These are phyloP conservation scores for Raphanus sativus DNA, from an alignment of 345 rosid genomes.

Conservation along the genomic window DNA sequence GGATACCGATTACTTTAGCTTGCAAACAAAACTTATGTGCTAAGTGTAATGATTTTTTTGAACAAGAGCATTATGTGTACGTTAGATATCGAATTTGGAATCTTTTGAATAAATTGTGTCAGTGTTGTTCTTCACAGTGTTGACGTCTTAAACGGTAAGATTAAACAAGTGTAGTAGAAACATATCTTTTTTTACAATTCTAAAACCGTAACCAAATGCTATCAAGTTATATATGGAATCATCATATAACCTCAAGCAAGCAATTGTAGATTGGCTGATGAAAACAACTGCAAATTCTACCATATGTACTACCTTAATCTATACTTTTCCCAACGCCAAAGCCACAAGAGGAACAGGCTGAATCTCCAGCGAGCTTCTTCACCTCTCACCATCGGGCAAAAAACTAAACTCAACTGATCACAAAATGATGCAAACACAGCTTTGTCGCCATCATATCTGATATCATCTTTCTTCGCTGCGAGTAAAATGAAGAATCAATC, in stretches of 20 bases:
- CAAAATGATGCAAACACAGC: constrained; percentile 59
- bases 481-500: background rate
- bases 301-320: constrained; percentile 14
- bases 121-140: background rate
- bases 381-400: too few species aligned
- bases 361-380: constrained; percentile 6
- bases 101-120: background rate
- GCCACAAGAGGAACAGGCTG: constrained; percentile 8
- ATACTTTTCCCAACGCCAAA: constrained; percentile 2
- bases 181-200: constrained; percentile 19
- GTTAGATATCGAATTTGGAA: too few species aligned
- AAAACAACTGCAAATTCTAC: too few species aligned
- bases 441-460: constrained; percentile 42
- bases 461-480: constrained; percentile 56
- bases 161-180: background rate
- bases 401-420: constrained; percentile 32
- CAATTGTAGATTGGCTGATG: too few species aligned
- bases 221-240: too few species aligned
- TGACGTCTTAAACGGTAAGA: too few species aligned
- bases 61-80: background rate
- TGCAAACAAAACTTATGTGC: constrained; percentile 6
- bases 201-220: background rate
- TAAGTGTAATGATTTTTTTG: too few species aligned
- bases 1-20: constrained; percentile 22
- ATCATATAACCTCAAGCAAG: too few species aligned